These are phyloP conservation scores for Yamadazyma insecticola DNA, from an alignment of 805 yeast genomes.

Conservation along the genomic window DNA sequence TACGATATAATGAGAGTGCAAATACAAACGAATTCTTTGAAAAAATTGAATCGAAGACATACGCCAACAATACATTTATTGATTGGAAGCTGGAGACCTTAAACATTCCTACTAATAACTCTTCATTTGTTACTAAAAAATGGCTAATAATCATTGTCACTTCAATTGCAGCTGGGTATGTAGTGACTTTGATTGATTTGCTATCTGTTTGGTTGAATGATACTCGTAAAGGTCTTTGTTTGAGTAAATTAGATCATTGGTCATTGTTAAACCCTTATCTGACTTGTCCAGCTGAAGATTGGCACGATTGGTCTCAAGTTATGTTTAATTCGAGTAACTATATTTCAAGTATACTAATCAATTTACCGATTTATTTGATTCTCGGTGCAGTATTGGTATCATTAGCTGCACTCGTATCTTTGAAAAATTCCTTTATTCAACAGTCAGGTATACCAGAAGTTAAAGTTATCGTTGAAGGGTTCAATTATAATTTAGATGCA, in stretches of 20 bases:
- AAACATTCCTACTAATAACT: constrained; percentile 8
- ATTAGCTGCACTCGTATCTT: constrained; percentile 27
- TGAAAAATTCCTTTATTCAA: constrained; percentile 22
- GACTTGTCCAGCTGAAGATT: constrained; percentile 38
- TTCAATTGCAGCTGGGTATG: constrained; percentile 44
- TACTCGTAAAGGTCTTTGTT: constrained; percentile 49
- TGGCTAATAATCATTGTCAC: constrained; percentile 48
- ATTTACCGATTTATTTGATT: constrained; percentile 32
- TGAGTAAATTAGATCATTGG: constrained; percentile 32
- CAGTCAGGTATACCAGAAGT: constrained; percentile 73
- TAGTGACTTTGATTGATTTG: constrained; percentile 47
- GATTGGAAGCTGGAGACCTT: constrained; percentile 51
- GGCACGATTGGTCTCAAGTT: constrained; percentile 35
- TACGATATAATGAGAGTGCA: constrained; percentile 3
- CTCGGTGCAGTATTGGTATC: constrained; percentile 21
- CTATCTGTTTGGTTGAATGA: constrained; percentile 48
- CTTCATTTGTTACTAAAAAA: constrained; percentile 20
- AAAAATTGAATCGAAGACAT: constrained; percentile 9
- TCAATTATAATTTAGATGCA: constrained; percentile 39
- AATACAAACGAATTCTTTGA: neutral
- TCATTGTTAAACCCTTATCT: constrained; percentile 38
- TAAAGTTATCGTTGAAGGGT: constrained; percentile 64
- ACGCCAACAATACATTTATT: constrained; percentile 40
- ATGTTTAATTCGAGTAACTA: constrained; percentile 17
- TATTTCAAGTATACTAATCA: constrained; percentile 18